phyloP scores from a whole-genome alignment of 179 eudicot species.

The Pouteria campechiana region DNA sequence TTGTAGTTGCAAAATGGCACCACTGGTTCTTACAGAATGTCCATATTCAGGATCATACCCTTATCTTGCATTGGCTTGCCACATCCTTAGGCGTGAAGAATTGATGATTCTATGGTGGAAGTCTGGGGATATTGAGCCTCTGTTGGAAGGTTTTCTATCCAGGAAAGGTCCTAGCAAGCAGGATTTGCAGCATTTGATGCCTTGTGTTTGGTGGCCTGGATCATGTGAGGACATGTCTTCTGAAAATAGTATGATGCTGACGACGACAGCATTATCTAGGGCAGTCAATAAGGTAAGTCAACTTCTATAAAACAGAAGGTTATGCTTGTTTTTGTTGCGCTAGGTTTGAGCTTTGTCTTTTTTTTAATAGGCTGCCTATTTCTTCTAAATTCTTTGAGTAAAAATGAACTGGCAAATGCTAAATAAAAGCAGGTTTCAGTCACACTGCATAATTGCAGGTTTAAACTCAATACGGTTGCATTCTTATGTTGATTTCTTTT shows the following conservation, averaged over 20 bases:
- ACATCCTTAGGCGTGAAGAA: conserved; percentile 64
- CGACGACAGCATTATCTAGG: conserved; percentile 65
- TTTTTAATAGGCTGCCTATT: no score
- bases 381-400: no score
- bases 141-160: conserved; percentile 81
- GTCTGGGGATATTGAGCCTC: conserved; percentile 57
- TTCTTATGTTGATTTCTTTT: no score
- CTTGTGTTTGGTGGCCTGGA: conserved; percentile 97
- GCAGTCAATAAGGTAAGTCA: conserved; percentile 61
- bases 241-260: conserved; percentile 78
- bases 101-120: conserved; percentile 84
- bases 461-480: no score
- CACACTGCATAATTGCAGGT: no score
- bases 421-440: no score
- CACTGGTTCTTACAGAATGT: conserved; percentile 63
- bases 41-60: conserved; percentile 92
- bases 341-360: no score
- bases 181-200: conserved; percentile 73
- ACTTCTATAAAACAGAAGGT: no score
- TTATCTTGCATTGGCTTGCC: conserved; percentile 73
- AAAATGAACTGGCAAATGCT: no score
- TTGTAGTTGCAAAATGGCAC: conserved; percentile 61
- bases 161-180: conserved; percentile 77
- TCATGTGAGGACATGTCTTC: conserved; percentile 66
- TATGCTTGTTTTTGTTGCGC: no score